Conservation (phyloP, 495 filamentous ascomycete genomes). For the Melanomma pulvis-pyrius region DNA sequence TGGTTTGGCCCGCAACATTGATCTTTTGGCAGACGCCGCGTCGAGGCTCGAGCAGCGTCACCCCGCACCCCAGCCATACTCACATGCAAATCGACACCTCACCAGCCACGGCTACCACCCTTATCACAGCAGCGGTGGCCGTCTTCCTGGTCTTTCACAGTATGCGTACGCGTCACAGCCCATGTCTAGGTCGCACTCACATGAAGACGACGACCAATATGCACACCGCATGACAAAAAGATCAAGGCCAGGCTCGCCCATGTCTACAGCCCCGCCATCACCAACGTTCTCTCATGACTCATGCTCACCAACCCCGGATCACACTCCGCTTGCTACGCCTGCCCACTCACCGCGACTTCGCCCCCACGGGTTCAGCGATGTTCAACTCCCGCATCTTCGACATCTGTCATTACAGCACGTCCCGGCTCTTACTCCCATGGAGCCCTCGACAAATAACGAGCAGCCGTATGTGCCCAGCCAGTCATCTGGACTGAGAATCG, state of each 20-base stretch:
- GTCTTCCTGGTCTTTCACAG: conserved; percentile 74
- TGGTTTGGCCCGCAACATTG: conserved; percentile 67
- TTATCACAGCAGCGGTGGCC: conserved; percentile 37
- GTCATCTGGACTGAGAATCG: conserved; percentile 73
- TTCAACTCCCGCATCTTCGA: conserved; percentile 84
- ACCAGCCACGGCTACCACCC: conserved; percentile 36
- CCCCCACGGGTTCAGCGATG: conserved; percentile 67
- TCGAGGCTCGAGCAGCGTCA: conserved; percentile 74
- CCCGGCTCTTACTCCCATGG: conserved; percentile 91
- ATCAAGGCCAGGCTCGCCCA: conserved; percentile 88
- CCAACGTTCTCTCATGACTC: conserved; percentile 98
- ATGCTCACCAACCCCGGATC: conserved; percentile 91
- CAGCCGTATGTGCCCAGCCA: conserved; percentile 62
- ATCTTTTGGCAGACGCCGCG: conserved; percentile 87
- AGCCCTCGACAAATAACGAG: conserved; percentile 67
- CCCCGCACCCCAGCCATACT: conserved; percentile 40
- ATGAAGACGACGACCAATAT: conserved; percentile 79
- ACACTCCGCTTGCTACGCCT: conserved; percentile 93
- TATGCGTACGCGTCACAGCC: conserved; percentile 71
- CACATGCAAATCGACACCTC: conserved; percentile 55
- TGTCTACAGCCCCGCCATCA: conserved; percentile 92
- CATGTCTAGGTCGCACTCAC: conserved; percentile 90
- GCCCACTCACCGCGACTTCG: conserved; percentile 92
- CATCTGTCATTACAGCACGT: conserved; percentile 81
- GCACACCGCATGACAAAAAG: conserved; percentile 77